Evolutionary conservation across 768 basidiomycete species (phyloP).

Genomic region (Phlegmacium glaucopus): DNA sequence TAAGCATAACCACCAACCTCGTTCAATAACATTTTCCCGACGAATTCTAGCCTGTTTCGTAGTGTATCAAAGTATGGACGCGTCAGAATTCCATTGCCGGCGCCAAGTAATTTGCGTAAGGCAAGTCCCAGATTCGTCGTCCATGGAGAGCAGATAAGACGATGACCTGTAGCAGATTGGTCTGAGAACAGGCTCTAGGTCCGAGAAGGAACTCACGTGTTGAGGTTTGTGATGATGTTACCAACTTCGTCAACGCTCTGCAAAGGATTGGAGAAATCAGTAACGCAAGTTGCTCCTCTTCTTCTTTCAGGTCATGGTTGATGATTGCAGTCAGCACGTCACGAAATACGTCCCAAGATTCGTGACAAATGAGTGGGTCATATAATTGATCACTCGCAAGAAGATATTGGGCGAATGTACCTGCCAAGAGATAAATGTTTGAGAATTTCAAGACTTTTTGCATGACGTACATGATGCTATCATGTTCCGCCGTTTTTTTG

Average conservation of each 20-base stretch:
- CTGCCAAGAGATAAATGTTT: not conserved
- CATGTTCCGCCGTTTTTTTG: not conserved
- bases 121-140: slow-evolving; percentile 39
- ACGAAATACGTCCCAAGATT: slow-evolving; percentile 54
- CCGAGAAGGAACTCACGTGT: slow-evolving; percentile 10
- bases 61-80: slow-evolving; percentile 26
- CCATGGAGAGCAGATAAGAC: slow-evolving; percentile 43
- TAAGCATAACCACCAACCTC: slow-evolving; percentile 11
- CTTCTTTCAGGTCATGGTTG: slow-evolving; percentile 38
- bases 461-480: slow-evolving; percentile 5
- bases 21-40: slow-evolving; percentile 15
- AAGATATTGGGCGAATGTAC: slow-evolving; percentile 17
- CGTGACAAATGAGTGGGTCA: slow-evolving; percentile 39
- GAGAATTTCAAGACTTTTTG: not conserved
- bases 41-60: slow-evolving; percentile 24
- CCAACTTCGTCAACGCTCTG: slow-evolving; percentile 39
- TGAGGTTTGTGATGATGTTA: slow-evolving; percentile 4
- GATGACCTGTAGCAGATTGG: slow-evolving; percentile 8
- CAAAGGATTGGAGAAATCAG: slow-evolving; percentile 49
- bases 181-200: not conserved
- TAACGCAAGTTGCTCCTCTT: slow-evolving; percentile 49
- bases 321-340: slow-evolving; percentile 47
- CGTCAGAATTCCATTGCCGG: slow-evolving; percentile 4
- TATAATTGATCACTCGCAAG: slow-evolving; percentile 17
- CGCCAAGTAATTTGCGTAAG: slow-evolving; percentile 29